phyloP scores from a whole-genome alignment of 768 basidiomycete species.

The Russula lepida region DNA sequence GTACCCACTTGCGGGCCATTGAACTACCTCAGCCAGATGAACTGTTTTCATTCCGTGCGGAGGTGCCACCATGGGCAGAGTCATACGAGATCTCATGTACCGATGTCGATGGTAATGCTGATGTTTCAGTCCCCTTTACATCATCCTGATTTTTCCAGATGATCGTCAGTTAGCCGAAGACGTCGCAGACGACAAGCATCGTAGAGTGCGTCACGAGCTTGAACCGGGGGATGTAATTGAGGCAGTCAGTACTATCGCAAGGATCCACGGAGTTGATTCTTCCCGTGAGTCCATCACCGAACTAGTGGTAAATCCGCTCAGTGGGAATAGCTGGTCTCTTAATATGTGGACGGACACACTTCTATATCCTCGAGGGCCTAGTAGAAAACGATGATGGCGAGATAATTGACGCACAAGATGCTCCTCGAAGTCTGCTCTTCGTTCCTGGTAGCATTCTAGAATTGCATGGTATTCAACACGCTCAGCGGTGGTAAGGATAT shows the following conservation, averaged over 20 bases:
- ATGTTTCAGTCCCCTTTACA: neutral
- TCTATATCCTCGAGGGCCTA: constrained; percentile 88
- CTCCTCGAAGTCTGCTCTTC: constrained; percentile 71
- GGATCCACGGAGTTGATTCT: constrained; percentile 86
- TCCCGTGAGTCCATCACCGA: constrained; percentile 50
- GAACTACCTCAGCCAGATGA: constrained; percentile 44
- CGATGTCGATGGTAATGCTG: constrained; percentile 46
- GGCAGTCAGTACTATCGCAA: constrained; percentile 75
- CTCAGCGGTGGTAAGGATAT: constrained; percentile 64
- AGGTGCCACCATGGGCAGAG: constrained; percentile 69
- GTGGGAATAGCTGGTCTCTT: constrained; percentile 62
- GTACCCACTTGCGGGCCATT: constrained; percentile 41
- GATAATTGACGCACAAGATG: constrained; percentile 80
- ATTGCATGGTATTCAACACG: constrained; percentile 68
- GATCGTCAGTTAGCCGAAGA: constrained; percentile 59
- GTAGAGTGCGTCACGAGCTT: constrained; percentile 76
- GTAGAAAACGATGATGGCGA: constrained; percentile 83
- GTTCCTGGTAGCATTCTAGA: constrained; percentile 81
- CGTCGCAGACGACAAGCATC: constrained; percentile 80
- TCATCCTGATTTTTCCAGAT: constrained; percentile 26
- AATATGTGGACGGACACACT: constrained; percentile 74
- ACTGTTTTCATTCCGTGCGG: constrained; percentile 42
- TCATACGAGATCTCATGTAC: constrained; percentile 59
- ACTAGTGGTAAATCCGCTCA: neutral
- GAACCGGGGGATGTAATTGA: constrained; percentile 89